A percentile compares a stretch with the other conserved stretches of the same genome.
Conservation (phyloP, 495 filamentous ascomycete species). For the Aspergillus diversus region DNA sequence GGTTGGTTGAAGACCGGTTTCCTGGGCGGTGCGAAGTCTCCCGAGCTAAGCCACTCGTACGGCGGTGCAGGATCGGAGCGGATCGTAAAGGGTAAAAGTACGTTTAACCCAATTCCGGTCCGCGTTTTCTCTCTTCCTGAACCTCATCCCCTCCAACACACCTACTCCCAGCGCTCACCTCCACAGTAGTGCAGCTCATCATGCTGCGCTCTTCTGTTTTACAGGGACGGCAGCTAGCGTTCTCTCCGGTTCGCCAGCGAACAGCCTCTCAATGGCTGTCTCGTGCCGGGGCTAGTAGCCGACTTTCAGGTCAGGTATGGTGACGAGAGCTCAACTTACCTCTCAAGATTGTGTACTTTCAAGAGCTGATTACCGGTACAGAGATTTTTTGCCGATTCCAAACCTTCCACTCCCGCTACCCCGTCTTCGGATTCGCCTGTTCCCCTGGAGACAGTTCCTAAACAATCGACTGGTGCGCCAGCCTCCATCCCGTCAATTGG, state of each 20-base stretch:
- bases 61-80: constrained; percentile 49
- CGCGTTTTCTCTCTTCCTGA: constrained; percentile 38
- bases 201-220: constrained; percentile 56
- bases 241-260: constrained; percentile 47
- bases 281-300: constrained; percentile 47
- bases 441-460: constrained; percentile 63
- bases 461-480: constrained; percentile 53
- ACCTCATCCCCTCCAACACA: constrained; percentile 36
- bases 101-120: constrained; percentile 34
- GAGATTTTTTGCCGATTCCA: constrained; percentile 52
- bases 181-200: constrained; percentile 50
- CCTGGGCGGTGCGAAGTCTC: constrained; percentile 22
- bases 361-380: constrained; percentile 15
- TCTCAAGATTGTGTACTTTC: constrained; percentile 8
- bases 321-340: constrained; percentile 15
- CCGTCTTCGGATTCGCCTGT: constrained; percentile 59
- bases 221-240: constrained; percentile 49
- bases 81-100: constrained; percentile 52
- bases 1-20: not conserved
- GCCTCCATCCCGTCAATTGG: constrained; percentile 38
- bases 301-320: constrained; percentile 50
- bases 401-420: constrained; percentile 45
- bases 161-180: constrained; percentile 33
- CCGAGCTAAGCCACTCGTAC: constrained; percentile 31
- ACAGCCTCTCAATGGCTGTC: constrained; percentile 51